These are phyloP conservation scores for Adansonia grandidieri DNA, from an alignment of 441 rosid species.

Conservation along the genomic window DNA sequence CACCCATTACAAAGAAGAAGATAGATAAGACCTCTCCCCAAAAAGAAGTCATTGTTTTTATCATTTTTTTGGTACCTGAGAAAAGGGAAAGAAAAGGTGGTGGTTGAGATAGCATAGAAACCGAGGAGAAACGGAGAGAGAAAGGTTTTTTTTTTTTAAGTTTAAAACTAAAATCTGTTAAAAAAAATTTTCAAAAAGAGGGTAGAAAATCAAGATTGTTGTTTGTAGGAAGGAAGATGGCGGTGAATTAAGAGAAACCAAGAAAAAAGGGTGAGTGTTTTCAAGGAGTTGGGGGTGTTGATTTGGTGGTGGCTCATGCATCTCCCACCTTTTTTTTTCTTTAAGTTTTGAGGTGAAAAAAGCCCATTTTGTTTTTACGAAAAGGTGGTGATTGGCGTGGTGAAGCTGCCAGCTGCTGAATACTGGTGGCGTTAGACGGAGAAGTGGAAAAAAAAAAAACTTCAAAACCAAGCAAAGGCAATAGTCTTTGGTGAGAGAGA, in stretches of 20 bases:
- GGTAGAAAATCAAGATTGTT: slow-evolving; percentile 16
- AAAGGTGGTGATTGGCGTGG: slow-evolving; percentile 19
- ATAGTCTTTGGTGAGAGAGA: neutral
- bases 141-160: slow-evolving; percentile 15
- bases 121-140: slow-evolving; percentile 25
- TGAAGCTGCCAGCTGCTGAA: slow-evolving; percentile 18
- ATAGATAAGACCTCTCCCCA: neutral
- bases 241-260: neutral
- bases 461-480: slow-evolving; percentile 2
- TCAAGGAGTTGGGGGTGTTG: neutral
- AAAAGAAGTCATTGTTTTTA: slow-evolving; percentile 20
- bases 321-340: slow-evolving; percentile 54
- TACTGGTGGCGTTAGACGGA: neutral
- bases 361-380: slow-evolving; percentile 22
- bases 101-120: slow-evolving; percentile 40
- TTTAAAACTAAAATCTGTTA: slow-evolving; percentile 28
- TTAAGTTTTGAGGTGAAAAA: slow-evolving; percentile 1
- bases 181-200: neutral
- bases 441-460: neutral
- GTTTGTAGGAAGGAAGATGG: slow-evolving; percentile 29
- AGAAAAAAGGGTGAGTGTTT: neutral
- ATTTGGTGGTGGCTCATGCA: slow-evolving; percentile 49
- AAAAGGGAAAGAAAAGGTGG: slow-evolving; percentile 32
- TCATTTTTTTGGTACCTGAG: slow-evolving; percentile 36
- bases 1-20: slow-evolving; percentile 27